Percentiles rank a stretch among this genome's conserved stretches.
Evolutionary conservation across 768 basidiomycete species (phyloP).

Genomic region (Hygrophorus russula): DNA sequence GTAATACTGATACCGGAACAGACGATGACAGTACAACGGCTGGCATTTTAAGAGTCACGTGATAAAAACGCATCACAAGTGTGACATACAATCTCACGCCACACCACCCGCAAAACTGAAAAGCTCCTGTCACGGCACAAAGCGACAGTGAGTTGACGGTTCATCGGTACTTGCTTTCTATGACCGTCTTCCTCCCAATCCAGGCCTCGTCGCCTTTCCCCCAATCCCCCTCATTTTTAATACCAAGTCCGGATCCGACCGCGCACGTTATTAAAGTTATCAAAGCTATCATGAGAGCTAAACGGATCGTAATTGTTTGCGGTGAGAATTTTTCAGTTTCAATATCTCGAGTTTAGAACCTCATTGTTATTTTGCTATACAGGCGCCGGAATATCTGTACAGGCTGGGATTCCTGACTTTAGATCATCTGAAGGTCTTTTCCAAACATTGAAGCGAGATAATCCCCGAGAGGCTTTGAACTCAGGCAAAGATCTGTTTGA

Average conservation of each 20-base stretch:
- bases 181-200: conserved; percentile 56
- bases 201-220: conserved; percentile 35
- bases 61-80: too few species aligned
- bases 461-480: conserved; percentile 57
- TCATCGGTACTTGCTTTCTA: conserved; percentile 1
- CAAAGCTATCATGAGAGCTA: conserved; percentile 66
- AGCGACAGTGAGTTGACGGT: background rate
- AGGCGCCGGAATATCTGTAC: conserved; percentile 87
- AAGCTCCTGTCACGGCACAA: background rate
- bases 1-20: conserved; percentile 10
- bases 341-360: background rate
- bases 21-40: background rate
- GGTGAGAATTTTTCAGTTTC: conserved; percentile 38
- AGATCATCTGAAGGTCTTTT: conserved; percentile 75
- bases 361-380: background rate
- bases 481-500: conserved; percentile 87
- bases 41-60: background rate
- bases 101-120: background rate
- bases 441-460: conserved; percentile 63
- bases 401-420: conserved; percentile 86
- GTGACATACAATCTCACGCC: conserved; percentile 5
- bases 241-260: conserved; percentile 30
- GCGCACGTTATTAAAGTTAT: conserved; percentile 43
- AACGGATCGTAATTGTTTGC: conserved; percentile 76
- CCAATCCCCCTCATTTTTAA: conserved; percentile 44